Evolutionary conservation across 345 rosid species (phyloP), one percentile per base, ranked within the genome.

Genomic region (Citrus trifoliata): DNA sequence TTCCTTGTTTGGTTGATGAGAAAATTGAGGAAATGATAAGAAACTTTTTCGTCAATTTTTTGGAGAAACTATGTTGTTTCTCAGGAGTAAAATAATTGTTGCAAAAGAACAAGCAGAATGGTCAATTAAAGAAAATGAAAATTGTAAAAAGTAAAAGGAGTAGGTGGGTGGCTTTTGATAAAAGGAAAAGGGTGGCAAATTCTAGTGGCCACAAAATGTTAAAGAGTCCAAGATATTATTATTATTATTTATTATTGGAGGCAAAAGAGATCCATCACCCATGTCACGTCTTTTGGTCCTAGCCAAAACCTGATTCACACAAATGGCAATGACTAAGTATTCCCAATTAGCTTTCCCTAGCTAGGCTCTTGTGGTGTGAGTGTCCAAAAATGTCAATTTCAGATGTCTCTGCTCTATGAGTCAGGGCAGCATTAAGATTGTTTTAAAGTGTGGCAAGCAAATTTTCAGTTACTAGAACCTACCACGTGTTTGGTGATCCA

Each of bases 401-500:
- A 33, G 35, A 4, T 33, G 35, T 33, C 35, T 33, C 35, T 33
- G 35, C 35, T 33, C 6, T 33, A 0, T 33, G 35, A 33, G 35
- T 46, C 51, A 46, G 51, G 51, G 18, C 51, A 6, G 18, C 67
- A 63, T 28, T 4, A 63, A 13, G 35, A 30, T 14, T 63, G 1
- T 0, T 13, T 63, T 13, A 6, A 19, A 55, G 25, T 4, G 63
- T 1, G 58, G 30, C 14, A 18, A 12, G 27, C 16, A 32, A 51
- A 33, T 56, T 42, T 33, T 66, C 22, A 32, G 55, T 25, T 42
- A 46, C 63, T 30, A 33, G 69, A 71, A 59, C 84, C 82, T 1
- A 73, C 63, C 68, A 60, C 68, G 28, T 21, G 56, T n/a, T 1
- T 30, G 16, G 68, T 35, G 81, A 79, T 28, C 82, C 86, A 73